Percentiles rank a stretch among this genome's conserved stretches.
phyloP scores from a whole-genome alignment of 2,329 filamentous ascomycete species.

The Albophoma yamanashiensis region DNA sequence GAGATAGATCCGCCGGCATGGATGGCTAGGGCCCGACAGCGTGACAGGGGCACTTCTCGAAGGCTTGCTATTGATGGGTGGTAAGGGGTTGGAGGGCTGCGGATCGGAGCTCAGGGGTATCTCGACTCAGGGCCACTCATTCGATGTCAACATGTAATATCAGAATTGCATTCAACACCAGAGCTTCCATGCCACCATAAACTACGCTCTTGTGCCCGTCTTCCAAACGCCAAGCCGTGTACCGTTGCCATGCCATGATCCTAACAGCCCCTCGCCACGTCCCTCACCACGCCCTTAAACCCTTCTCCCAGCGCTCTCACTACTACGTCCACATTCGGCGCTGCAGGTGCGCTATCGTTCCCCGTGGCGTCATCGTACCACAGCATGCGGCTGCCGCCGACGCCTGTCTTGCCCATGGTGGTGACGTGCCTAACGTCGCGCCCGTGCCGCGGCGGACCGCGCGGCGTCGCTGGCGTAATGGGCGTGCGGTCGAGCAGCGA shows the following conservation, averaged over 20 bases:
- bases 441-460: constrained; percentile 42
- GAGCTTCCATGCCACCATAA: neutral
- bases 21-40: constrained; percentile 1
- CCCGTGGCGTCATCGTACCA: constrained; percentile 6
- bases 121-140: neutral
- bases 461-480: constrained; percentile 48
- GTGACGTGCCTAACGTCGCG: constrained; percentile 36
- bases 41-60: constrained; percentile 13
- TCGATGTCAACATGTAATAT: neutral
- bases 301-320: constrained; percentile 26
- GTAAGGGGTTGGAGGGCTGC: neutral
- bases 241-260: neutral
- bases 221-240: neutral
- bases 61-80: neutral
- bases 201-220: neutral
- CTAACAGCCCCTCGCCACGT: constrained; percentile 14
- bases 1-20: constrained; percentile 12
- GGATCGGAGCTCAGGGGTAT: neutral
- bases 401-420: constrained; percentile 32
- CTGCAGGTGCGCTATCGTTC: constrained; percentile 11
- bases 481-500: constrained; percentile 56
- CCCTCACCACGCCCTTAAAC: constrained; percentile 28
- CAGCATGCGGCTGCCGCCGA: constrained; percentile 11
- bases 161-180: neutral
- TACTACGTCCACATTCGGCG: constrained; percentile 18